A percentile compares a stretch with the other conserved stretches of the same genome.
Evolutionary conservation across 257 asterid genomes (phyloP).

Genomic region (Solanum rostratum): DNA sequence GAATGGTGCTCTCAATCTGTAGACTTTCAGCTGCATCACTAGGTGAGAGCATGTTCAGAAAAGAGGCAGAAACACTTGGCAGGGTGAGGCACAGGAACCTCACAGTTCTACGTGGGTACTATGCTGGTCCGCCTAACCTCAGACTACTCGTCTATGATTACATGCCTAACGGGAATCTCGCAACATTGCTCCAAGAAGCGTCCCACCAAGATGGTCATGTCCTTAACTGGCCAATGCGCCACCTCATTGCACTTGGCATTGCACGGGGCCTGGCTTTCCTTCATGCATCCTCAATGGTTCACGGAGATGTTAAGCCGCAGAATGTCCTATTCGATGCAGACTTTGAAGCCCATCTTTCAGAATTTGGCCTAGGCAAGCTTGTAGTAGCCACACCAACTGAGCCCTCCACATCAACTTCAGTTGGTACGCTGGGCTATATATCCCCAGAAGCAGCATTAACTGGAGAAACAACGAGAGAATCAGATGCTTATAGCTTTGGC

Average conservation of each 20-base stretch:
- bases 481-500: constrained; percentile 66
- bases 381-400: constrained; percentile 18
- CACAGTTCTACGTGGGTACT: constrained; percentile 67
- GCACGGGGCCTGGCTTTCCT: constrained; percentile 60
- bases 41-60: constrained; percentile 39
- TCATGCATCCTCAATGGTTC: constrained; percentile 41
- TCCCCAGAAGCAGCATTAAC: constrained; percentile 47
- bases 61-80: constrained; percentile 61
- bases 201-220: constrained; percentile 75
- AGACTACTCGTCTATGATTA: constrained; percentile 55
- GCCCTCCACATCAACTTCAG: constrained; percentile 42
- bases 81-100: constrained; percentile 59
- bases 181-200: constrained; percentile 61
- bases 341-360: constrained; percentile 67
- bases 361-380: constrained; percentile 55
- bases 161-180: constrained; percentile 78
- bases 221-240: constrained; percentile 75
- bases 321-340: constrained; percentile 64
- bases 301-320: constrained; percentile 63
- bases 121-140: constrained; percentile 46
- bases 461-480: constrained; percentile 30
- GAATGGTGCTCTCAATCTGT: constrained; percentile 60
- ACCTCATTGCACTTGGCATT: constrained; percentile 60
- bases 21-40: constrained; percentile 40
- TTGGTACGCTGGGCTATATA: constrained; percentile 49